Base-by-base conservation (phyloP, 768 basidiomycete species). In the Podaxis sp. region DNA sequence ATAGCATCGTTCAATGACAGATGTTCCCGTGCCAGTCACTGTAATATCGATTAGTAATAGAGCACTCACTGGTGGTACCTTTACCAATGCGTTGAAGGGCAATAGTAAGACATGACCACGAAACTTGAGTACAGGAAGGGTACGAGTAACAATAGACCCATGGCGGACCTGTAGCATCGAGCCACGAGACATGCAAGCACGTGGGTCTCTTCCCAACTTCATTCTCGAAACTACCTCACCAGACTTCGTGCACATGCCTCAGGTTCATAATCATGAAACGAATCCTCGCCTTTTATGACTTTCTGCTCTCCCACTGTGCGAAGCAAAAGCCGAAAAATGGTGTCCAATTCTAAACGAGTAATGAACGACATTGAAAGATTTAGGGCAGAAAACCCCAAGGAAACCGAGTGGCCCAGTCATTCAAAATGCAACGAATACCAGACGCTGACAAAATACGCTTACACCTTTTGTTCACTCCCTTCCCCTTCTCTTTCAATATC, bases 401-500 rank as follows among this genome's bases (percentile, higher is more conserved):
- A 40, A 16, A 18, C 42, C 5, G 42, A n/a, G 42, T 44, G 16
- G n/a, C 42, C 18, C 42, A 44, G 2, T 18, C 14, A 44, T 44
- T 2, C 32, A 32, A 32, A 32, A 32, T 32, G 32, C 32, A 9
- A 32, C 32, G 32, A 32, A 16, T 44, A 44, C 16, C 9, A 28
- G 50, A 16, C 6, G 16, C 16, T 37, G 4, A 21, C 32, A 50
- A 14, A 50, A 4, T 35, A 27, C 46, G 11, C 38, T 50, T 58
- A 58, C 5, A 37, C 35, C 42, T 50, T 50, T 27, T n/a, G 57
- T 9, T 32, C 32, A 28, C 48, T 58, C 23, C 48, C 37, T 35
- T 50, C 38, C 16, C 23, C 57, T 23, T 50, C 57, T 27, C 47
- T 58, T 40, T 62, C 62, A 28, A 62, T 57, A 27, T 62, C 57